Base-by-base conservation (phyloP, 2,329 filamentous ascomycete species). In the Fusarium mundagurra region DNA sequence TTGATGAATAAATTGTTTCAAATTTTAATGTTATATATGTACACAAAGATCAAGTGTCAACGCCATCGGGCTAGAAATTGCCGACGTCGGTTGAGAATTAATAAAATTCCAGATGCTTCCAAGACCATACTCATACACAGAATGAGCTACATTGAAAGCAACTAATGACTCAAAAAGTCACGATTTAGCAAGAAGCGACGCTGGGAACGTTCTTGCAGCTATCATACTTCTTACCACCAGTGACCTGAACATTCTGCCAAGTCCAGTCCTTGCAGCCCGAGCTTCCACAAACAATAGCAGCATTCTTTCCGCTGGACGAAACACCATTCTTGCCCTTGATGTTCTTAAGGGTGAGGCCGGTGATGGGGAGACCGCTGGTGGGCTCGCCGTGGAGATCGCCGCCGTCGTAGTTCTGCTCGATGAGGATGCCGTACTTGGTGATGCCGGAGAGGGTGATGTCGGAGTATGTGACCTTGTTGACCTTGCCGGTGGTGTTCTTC, bases 201-300 rank as follows among this genome's bases (percentile, higher is more conserved):
- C 74, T 70, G 13, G 80, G 80, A n/a, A 81, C 73, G 36, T 77
- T 78, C 68, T 76, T 47, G 78, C 80, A 81, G 61, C 72, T 76
- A 27, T 63, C 65, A 24, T 79, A 80, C 60, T 71, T 84, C 76
- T 86, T 84, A 50, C 89, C 88, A 47, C 89, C 89, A 27, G 86
- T 86, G 48, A 90, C 82, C 34, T 72, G 76, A 53, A 88, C 84
- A 51, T 81, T 84, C n/a, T 77, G 82, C 86, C 87, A 90, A 18
- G 83, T 86, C 86, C 88, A 91, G 78, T 84, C 80, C 31, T 82
- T 82, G 31, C 86, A 88, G 5, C 77, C 77, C 3, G 64, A 69
- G 57, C 80, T 81, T 17, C 85, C 89, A 65, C 89, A 91, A 14
- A 89, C 84, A 67, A 90, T 87, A 70, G 88, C 88, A 70, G 88